phyloP scores from a whole-genome alignment of 1,284 basidiomycete genomes.

The Trametes pubescens region DNA sequence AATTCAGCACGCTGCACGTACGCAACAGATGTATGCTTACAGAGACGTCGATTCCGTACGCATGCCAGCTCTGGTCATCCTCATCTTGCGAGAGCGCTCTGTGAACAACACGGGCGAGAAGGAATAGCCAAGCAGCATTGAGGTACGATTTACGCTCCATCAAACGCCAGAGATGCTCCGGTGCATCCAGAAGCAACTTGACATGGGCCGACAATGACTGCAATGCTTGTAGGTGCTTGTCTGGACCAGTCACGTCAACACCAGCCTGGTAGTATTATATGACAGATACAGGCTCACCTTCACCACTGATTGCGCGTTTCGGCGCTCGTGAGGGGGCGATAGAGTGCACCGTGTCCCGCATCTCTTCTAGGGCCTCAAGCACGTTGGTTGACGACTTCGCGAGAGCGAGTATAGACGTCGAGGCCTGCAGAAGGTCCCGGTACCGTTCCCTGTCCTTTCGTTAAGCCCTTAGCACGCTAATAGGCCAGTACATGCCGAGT shows the following conservation, averaged over 20 bases:
- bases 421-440: constrained; percentile 91
- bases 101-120: constrained; percentile 85
- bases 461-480: constrained; percentile 44
- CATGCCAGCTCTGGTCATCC: constrained; percentile 56
- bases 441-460: constrained; percentile 89
- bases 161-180: constrained; percentile 88
- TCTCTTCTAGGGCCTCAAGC: constrained; percentile 64
- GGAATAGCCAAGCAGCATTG: constrained; percentile 86
- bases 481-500: constrained; percentile 1
- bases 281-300: constrained; percentile 44
- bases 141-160: constrained; percentile 82
- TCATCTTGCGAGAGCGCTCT: constrained; percentile 67
- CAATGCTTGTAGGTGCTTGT: constrained; percentile 71
- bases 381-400: constrained; percentile 72
- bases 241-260: constrained; percentile 46
- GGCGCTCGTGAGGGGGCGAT: constrained; percentile 54
- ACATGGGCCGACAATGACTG: constrained; percentile 87
- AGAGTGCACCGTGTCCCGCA: constrained; percentile 58
- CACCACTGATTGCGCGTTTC: constrained; percentile 51
- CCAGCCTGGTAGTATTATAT: not conserved
- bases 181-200: constrained; percentile 87
- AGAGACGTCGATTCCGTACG: constrained; percentile 68
- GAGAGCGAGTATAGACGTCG: constrained; percentile 85
- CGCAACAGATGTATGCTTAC: constrained; percentile 47
- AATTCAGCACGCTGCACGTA: not conserved